These are phyloP conservation scores for Lagenaria siceraria DNA, from an alignment of 306 rosid genomes.

Conservation along the genomic window DNA sequence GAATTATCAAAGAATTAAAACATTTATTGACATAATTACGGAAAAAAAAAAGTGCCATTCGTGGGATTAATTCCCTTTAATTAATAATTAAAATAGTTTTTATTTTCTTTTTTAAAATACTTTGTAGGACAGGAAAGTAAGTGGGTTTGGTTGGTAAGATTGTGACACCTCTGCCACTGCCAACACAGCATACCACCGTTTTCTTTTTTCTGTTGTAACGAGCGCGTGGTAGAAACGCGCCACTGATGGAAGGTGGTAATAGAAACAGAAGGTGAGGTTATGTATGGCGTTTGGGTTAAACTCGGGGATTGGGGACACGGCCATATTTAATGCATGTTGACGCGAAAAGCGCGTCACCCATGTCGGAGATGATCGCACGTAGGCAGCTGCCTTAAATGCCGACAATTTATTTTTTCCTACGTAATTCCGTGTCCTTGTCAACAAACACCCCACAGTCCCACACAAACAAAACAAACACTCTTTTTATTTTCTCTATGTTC, in stretches of 20 bases:
- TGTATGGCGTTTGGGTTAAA: neutral
- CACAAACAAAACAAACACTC: neutral
- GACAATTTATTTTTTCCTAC: conserved; percentile 36
- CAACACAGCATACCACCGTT: neutral
- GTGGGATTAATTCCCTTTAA: neutral
- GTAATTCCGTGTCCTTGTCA: conserved; percentile 29
- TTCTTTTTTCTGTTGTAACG: neutral
- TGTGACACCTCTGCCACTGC: neutral
- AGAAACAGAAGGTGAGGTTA: neutral
- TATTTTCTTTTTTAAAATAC: too few species aligned
- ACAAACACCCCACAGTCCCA: neutral
- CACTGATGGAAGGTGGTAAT: neutral
- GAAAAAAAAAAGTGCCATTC: neutral
- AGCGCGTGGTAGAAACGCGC: neutral
- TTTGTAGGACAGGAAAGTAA: conserved; percentile 1
- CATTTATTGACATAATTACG: neutral
- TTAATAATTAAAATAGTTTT: neutral
- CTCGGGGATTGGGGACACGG: conserved; percentile 4
- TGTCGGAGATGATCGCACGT: conserved; percentile 50
- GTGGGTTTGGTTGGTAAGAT: conserved; percentile 8
- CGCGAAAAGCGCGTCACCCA: conserved; percentile 34
- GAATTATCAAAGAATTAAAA: neutral
- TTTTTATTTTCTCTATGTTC: neutral
- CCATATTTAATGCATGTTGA: conserved; percentile 25
- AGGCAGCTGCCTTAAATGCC: conserved; percentile 49